Percentiles rank a stretch among this genome's conserved stretches.
Evolutionary conservation across 148 eudicot species (phyloP).

Genomic region (Chenopodium formosanum): DNA sequence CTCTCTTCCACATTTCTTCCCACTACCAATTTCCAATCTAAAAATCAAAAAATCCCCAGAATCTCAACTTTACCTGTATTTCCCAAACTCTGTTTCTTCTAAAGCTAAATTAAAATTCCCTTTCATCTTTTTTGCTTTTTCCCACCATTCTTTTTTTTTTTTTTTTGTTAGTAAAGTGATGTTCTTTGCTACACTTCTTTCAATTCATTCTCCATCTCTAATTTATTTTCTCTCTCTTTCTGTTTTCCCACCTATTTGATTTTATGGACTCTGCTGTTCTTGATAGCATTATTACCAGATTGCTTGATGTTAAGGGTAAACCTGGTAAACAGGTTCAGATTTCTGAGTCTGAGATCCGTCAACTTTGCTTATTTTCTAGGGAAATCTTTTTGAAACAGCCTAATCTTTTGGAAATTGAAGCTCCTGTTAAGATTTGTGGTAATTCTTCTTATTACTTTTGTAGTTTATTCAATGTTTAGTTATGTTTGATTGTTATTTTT

Average conservation of each 20-base stretch:
- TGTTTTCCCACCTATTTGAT: neutral
- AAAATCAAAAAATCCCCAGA: neutral
- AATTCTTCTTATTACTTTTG: neutral
- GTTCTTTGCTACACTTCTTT: neutral
- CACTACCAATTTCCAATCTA: neutral
- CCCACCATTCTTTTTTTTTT: neutral
- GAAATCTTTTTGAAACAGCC: slow-evolving; percentile 63
- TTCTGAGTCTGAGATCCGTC: slow-evolving; percentile 68
- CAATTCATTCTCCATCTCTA: no score
- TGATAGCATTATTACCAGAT: slow-evolving; percentile 53
- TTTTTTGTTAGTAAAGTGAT: neutral
- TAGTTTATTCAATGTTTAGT: neutral
- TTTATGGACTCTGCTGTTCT: slow-evolving; percentile 45
- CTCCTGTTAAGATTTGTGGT: slow-evolving; percentile 84
- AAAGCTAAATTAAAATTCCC: neutral
- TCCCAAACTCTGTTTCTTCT: no score
- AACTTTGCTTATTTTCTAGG: slow-evolving; percentile 53
- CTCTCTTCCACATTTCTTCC: slow-evolving; percentile 1
- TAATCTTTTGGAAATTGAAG: slow-evolving; percentile 66
- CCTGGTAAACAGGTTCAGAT: slow-evolving; percentile 69
- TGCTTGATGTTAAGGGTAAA: slow-evolving; percentile 58
- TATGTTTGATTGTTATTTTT: neutral
- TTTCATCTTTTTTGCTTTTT: neutral
- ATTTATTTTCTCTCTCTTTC: neutral
- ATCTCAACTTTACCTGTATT: no score